A percentile compares a stretch with the other conserved stretches of the same genome.
These are phyloP conservation scores for Oxytropis ochrocephala DNA, from an alignment of 306 rosid species.

Conservation along the genomic window DNA sequence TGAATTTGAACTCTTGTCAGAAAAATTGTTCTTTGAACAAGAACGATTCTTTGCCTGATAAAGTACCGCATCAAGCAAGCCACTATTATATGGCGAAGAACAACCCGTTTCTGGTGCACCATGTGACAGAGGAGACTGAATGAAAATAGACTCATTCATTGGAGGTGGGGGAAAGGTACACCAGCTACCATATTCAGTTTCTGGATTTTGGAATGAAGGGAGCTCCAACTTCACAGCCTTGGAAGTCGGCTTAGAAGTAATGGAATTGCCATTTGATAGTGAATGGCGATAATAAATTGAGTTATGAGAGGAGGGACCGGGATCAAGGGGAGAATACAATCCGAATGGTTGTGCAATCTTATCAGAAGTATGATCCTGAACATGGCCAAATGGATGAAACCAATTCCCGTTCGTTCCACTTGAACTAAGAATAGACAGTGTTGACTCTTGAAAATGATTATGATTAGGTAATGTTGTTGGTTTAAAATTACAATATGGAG, in stretches of 20 bases:
- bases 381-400: conserved; percentile 41
- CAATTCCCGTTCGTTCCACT: conserved; percentile 34
- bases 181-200: conserved; percentile 72
- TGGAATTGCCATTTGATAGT: conserved; percentile 79
- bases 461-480: conserved; percentile 49
- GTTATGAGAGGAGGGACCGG: conserved; percentile 39
- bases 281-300: conserved; percentile 59
- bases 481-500: conserved; percentile 47
- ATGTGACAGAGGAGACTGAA: conserved; percentile 48
- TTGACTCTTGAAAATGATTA: conserved; percentile 63
- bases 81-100: conserved; percentile 57
- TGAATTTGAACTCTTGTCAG: conserved; percentile 71
- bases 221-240: conserved; percentile 93
- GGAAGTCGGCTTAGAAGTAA: conserved; percentile 66
- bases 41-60: conserved; percentile 44
- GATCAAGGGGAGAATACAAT: conserved; percentile 43
- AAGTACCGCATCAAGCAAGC: conserved; percentile 70
- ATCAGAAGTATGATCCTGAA: conserved; percentile 37
- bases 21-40: conserved; percentile 42
- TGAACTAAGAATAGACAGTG: conserved; percentile 42
- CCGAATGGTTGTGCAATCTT: conserved; percentile 42
- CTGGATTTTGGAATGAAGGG: conserved; percentile 99
- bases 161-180: conserved; percentile 50
- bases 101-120: conserved; percentile 46
- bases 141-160: conserved; percentile 52